Evolutionary conservation across 1,284 basidiomycete genomes (phyloP).

Genomic region (Gomphus sp.): DNA sequence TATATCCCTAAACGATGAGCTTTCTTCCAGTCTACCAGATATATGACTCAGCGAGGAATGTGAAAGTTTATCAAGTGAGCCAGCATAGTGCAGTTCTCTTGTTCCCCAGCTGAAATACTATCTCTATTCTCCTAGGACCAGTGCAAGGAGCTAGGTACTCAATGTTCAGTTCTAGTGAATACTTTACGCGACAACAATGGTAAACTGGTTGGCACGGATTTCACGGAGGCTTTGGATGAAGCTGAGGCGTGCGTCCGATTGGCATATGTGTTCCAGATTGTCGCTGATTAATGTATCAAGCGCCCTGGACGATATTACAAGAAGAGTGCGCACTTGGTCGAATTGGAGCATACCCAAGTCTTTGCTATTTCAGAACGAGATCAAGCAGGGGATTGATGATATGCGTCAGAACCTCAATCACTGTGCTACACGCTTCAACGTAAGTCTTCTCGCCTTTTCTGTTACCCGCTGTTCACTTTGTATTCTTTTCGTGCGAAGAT

Average conservation of each 20-base stretch:
- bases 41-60: constrained; percentile 16
- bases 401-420: constrained; percentile 29
- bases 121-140: constrained; percentile 22
- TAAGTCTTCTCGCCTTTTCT: neutral
- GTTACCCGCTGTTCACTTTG: neutral
- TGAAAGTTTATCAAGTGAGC: constrained; percentile 30
- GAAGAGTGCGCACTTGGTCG: constrained; percentile 29
- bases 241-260: constrained; percentile 23
- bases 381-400: constrained; percentile 29
- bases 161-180: constrained; percentile 25
- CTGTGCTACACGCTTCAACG: constrained; percentile 17
- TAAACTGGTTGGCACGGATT: constrained; percentile 25
- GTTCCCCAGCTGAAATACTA: neutral
- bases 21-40: constrained; percentile 14
- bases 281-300: constrained; percentile 16
- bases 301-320: constrained; percentile 24
- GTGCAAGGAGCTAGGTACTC: constrained; percentile 26
- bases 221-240: constrained; percentile 26
- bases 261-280: neutral
- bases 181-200: constrained; percentile 24
- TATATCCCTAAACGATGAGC: constrained; percentile 11
- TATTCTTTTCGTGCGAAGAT: neutral
- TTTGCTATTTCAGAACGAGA: constrained; percentile 29
- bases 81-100: constrained; percentile 3
- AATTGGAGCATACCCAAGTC: constrained; percentile 26